phyloP scores from a whole-genome alignment of 2,329 filamentous ascomycete genomes.

The Orbilia brochopaga region DNA sequence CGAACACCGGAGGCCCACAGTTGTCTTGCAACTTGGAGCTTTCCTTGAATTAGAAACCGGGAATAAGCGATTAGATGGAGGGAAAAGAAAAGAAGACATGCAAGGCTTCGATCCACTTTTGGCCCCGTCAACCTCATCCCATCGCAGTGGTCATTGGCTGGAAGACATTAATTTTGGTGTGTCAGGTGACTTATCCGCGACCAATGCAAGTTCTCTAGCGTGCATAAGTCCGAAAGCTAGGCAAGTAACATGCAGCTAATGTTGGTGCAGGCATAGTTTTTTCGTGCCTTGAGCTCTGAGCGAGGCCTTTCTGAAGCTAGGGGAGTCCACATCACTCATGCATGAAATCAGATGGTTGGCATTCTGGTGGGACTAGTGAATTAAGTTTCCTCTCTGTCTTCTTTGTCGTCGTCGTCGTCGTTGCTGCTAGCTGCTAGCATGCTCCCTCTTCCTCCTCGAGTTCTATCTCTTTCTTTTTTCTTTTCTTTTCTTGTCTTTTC shows the following conservation, averaged over 20 bases:
- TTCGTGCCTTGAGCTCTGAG: conserved; percentile 49
- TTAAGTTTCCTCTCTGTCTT: conserved; percentile 1
- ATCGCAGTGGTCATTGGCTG: conserved; percentile 46
- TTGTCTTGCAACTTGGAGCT: conserved; percentile 32
- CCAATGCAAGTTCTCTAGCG: conserved; percentile 37
- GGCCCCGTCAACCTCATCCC: conserved; percentile 45
- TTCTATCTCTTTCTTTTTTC: no score
- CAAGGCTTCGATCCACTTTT: conserved; percentile 49
- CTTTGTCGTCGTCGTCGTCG: neutral
- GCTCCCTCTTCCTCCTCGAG: no score
- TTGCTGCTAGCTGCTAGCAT: no score
- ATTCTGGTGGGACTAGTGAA: conserved; percentile 38
- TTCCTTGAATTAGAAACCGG: conserved; percentile 52
- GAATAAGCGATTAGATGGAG: conserved; percentile 44
- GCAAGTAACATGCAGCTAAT: conserved; percentile 49
- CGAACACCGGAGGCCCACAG: conserved; percentile 23
- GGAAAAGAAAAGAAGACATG: conserved; percentile 49
- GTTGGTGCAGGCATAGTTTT: conserved; percentile 40
- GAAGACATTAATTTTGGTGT: conserved; percentile 45
- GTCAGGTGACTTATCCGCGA: conserved; percentile 38
- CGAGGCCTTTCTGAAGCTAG: conserved; percentile 36
- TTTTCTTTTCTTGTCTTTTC: conserved; percentile 1
- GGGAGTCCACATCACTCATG: conserved; percentile 47
- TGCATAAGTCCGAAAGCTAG: conserved; percentile 46
- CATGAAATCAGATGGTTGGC: conserved; percentile 48